Base-by-base conservation (phyloP, 345 rosid genomes). In the Mercurialis annua region DNA sequence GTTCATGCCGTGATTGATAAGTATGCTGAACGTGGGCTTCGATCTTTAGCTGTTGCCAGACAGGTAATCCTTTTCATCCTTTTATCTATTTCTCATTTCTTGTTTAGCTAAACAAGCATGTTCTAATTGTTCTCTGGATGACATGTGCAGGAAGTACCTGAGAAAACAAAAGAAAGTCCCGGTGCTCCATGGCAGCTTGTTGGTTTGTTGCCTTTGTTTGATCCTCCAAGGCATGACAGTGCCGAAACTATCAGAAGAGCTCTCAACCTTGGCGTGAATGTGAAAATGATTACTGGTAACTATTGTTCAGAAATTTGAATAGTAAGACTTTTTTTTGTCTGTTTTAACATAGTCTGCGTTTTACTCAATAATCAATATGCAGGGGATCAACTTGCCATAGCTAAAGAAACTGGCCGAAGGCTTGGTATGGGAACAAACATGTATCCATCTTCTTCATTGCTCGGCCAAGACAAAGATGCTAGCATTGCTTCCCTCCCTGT, bases 371-470 rank as follows among this genome's bases (percentile, higher is more conserved):
- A 34, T 71, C 36, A 38, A 55, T 72, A 63, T 49, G 40, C 75
- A 83, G 98, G 98, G 62, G 98, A 92, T 84, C 97, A 92, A 66
- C 95, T 92, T 72, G 98, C 97, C 50, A 92, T 92, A 68, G 97
- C 55, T 42, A 92, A 92, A 85, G 98, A 92, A 84, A 92, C 98
- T 2, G 98, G 91, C 23, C 71, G 98, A 69, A 86, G 97, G 83
- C 97, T 92, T 71, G 97, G 98, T 63, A 92, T 92, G 98, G 98
- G 98, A 61, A 90, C 97, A 26, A 92, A 90, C 68, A 92, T 92
- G 98, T 92, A 92, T 72, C 96, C 92, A 6, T 92, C 98, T 77
- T 88, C 97, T 34, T 79, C 97, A 43, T 71, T 92, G 74, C 92
- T 92, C 2, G 98, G 98, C 62, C 86, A 90, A 61, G 80, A 83